Conservation (phyloP, 768 basidiomycete genomes). For the Candolleomyces aberdarensis region DNA sequence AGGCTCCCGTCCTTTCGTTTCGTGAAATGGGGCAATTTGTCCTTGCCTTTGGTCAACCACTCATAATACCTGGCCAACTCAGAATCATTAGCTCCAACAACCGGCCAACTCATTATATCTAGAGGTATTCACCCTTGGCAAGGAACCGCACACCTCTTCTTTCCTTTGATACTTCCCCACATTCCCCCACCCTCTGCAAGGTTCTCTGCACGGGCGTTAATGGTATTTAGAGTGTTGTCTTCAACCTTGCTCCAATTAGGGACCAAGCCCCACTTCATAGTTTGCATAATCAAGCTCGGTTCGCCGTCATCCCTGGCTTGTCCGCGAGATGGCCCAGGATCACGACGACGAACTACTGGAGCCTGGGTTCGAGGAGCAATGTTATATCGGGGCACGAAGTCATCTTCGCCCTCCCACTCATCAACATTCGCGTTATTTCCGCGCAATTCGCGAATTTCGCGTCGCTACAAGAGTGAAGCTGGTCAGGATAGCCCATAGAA, state of each 20-base stretch:
- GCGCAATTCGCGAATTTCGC: constrained; percentile 41
- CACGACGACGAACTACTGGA: constrained; percentile 62
- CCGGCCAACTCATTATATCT: no score
- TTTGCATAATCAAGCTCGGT: constrained; percentile 56
- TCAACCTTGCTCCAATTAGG: constrained; percentile 82
- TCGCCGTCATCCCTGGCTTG: constrained; percentile 1
- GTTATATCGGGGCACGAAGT: constrained; percentile 71
- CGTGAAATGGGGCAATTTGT: constrained; percentile 79
- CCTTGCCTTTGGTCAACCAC: constrained; percentile 84
- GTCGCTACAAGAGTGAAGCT: constrained; percentile 23
- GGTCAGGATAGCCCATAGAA: not conserved
- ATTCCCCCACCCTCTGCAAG: constrained; percentile 72
- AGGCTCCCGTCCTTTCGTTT: constrained; percentile 61
- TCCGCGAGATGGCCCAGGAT: not conserved
- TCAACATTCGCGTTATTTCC: constrained; percentile 43
- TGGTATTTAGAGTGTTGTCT: constrained; percentile 72
- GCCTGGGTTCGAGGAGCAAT: constrained; percentile 79
- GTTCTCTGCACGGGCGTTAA: constrained; percentile 87
- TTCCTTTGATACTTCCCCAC: constrained; percentile 82
- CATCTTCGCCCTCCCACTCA: constrained; percentile 59
- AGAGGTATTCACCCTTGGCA: constrained; percentile 40
- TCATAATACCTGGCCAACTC: constrained; percentile 74
- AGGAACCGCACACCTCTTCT: constrained; percentile 81
- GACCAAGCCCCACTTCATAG: constrained; percentile 90
- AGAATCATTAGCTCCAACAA: not conserved